phyloP scores from a whole-genome alignment of 257 asterid genomes.

The Thymus quinquecostatus region DNA sequence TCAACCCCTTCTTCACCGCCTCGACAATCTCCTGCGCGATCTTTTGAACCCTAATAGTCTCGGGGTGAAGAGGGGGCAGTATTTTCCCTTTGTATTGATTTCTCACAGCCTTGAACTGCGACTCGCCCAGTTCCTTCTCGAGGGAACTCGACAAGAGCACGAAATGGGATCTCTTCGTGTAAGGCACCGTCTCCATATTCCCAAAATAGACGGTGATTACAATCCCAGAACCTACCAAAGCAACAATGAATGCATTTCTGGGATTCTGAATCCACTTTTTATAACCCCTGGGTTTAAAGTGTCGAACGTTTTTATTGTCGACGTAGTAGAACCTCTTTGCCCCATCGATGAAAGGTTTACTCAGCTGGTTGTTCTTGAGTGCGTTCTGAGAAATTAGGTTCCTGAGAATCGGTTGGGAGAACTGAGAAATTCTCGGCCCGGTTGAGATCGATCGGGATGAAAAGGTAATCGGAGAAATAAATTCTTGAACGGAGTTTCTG shows the following conservation, averaged over 20 bases:
- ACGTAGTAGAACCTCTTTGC: slow-evolving; percentile 77
- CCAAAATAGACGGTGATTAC: slow-evolving; percentile 71
- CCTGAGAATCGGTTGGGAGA: slow-evolving; percentile 44
- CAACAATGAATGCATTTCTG: slow-evolving; percentile 39
- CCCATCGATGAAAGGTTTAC: slow-evolving; percentile 52
- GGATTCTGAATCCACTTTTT: slow-evolving; percentile 71
- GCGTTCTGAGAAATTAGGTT: slow-evolving; percentile 43
- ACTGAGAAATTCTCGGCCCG: slow-evolving; percentile 19
- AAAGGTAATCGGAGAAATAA: background rate
- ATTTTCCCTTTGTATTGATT: slow-evolving; percentile 63
- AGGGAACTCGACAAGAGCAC: slow-evolving; percentile 65
- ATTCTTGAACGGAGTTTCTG: slow-evolving; percentile 38
- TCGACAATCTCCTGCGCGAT: slow-evolving; percentile 73
- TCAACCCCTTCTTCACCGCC: slow-evolving; percentile 80
- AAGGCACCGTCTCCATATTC: slow-evolving; percentile 82
- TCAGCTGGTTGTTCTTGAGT: slow-evolving; percentile 31
- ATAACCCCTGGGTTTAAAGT: slow-evolving; percentile 77
- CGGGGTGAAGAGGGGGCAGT: slow-evolving; percentile 89
- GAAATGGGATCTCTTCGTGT: slow-evolving; percentile 83
- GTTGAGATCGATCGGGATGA: slow-evolving; percentile 23
- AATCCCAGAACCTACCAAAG: slow-evolving; percentile 68
- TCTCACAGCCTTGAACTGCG: slow-evolving; percentile 57
- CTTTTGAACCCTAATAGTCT: slow-evolving; percentile 70
- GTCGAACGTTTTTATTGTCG: slow-evolving; percentile 54
- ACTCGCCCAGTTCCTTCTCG: slow-evolving; percentile 71